Evolutionary conservation across 2,329 filamentous ascomycete species (phyloP), one percentile per base, ranked within the genome.

Genomic region (Gyromitra esculenta): DNA sequence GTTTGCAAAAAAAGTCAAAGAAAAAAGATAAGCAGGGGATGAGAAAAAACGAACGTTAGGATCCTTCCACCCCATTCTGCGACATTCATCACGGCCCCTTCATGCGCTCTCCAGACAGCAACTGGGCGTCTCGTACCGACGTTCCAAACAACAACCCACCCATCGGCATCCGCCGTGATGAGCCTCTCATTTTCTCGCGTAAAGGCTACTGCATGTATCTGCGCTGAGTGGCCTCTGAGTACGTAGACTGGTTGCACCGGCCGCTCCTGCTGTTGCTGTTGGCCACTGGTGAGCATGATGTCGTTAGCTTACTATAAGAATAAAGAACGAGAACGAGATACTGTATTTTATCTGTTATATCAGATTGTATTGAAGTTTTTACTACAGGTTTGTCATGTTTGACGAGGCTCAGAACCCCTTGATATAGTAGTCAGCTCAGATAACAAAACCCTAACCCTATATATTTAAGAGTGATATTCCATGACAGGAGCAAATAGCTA

Each of bases 131-230:
- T 94, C 66, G 90, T 92, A 35, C 91, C 88, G 50, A 97, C 85
- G 82, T 92, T 91, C 96, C 96, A 99, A 25, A 94, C 85, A 5
- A 97, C 88, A 43, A 97, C 86, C 87, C 91, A 97, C 75, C 96
- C 96, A 54, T 97, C 92, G 7, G 93, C 92, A 84, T 99, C 96
- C 45, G 92, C 95, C 0, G 93, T 96, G 11, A 93, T 85, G 5
- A 99, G 89, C 43, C 92, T 91, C 74, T 89, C 87, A 82, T 97
- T 97, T 52, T 85, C 83, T 68, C 89, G 87, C 79, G 93, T 86
- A 82, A 98, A 95, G 67, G 88, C 85, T 2, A 94, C 87, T 21
- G 89, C 88, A 82, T 97, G 94, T 62, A 97, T 90, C 79, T 93
- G 90, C 0, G 91, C 87, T 70, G 89, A 88, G 85, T 98, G 96